Conservation (phyloP, 805 yeast genomes). For the Saturnispora kantuleensis region DNA sequence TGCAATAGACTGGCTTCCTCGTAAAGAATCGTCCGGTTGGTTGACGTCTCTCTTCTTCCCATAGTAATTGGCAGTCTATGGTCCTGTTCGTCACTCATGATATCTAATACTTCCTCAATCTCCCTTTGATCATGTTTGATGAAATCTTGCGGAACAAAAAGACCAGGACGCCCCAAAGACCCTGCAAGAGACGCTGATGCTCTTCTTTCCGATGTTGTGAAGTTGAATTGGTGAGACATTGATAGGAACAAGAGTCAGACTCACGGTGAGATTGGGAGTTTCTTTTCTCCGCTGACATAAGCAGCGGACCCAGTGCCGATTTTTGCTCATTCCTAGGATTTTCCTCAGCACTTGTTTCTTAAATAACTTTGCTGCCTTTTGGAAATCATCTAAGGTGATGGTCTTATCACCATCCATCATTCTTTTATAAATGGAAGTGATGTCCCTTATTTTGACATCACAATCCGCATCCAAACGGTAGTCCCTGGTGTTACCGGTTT, state of each 20-base stretch:
- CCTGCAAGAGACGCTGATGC: conserved; percentile 42
- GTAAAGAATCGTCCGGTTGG: conserved; percentile 10
- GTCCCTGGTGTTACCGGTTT: too few species aligned
- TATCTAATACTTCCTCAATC: conserved; percentile 15
- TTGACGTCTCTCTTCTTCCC: conserved; percentile 5
- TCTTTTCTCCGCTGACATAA: not conserved
- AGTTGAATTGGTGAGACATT: conserved; percentile 28
- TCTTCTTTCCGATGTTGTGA: conserved; percentile 38
- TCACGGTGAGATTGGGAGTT: too few species aligned
- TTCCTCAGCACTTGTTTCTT: too few species aligned
- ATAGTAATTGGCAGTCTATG: not conserved
- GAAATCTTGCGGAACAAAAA: conserved; percentile 44
- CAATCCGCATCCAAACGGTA: too few species aligned
- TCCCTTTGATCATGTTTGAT: conserved; percentile 18
- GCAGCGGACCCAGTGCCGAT: not conserved
- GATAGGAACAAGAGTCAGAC: too few species aligned
- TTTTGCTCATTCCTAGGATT: too few species aligned
- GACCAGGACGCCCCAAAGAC: conserved; percentile 41
- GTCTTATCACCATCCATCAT: too few species aligned
- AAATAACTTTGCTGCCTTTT: too few species aligned
- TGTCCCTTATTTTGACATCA: too few species aligned
- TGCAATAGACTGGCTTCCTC: conserved; percentile 25
- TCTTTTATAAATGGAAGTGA: too few species aligned
- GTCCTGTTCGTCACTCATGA: conserved; percentile 16
- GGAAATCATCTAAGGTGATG: too few species aligned